A percentile compares a stretch with the other conserved stretches of the same genome.
Evolutionary conservation across 805 yeast species (phyloP).

Genomic region (Barnettozyma vustinii): DNA sequence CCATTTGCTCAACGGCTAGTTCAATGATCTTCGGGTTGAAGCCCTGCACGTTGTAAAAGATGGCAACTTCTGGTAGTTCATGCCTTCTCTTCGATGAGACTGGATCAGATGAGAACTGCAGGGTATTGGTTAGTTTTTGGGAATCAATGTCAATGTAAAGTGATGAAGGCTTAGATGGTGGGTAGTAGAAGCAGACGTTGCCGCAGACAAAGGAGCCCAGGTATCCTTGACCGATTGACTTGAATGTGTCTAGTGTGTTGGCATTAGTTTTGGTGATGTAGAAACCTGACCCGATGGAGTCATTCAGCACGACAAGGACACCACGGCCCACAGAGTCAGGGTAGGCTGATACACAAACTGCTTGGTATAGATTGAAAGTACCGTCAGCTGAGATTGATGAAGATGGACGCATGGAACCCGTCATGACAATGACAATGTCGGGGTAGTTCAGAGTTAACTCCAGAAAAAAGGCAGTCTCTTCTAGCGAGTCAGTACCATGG

Average conservation of each 20-base stretch:
- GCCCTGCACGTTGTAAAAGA: slow-evolving; percentile 59
- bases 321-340: slow-evolving; percentile 50
- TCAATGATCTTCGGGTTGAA: slow-evolving; percentile 44
- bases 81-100: slow-evolving; percentile 23
- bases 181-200: slow-evolving; percentile 58
- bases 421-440: slow-evolving; percentile 56
- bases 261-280: slow-evolving; percentile 69
- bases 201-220: slow-evolving; percentile 66
- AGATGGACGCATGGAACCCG: slow-evolving; percentile 74
- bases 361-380: slow-evolving; percentile 67
- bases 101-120: slow-evolving; percentile 22
- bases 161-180: slow-evolving; percentile 51
- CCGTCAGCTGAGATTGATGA: slow-evolving; percentile 69
- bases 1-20: slow-evolving; percentile 39
- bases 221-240: slow-evolving; percentile 63
- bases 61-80: slow-evolving; percentile 40
- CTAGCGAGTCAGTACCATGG: slow-evolving; percentile 67
- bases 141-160: slow-evolving; percentile 34
- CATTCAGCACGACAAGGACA: slow-evolving; percentile 59
- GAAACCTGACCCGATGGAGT: slow-evolving; percentile 63
- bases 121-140: slow-evolving; percentile 12
- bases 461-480: slow-evolving; percentile 63
- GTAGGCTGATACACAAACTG: slow-evolving; percentile 56
- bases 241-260: slow-evolving; percentile 65
- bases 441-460: slow-evolving; percentile 42